These are phyloP conservation scores for Graphiopsis chlorocephala DNA, from an alignment of 2,329 filamentous ascomycete species.

Conservation along the genomic window DNA sequence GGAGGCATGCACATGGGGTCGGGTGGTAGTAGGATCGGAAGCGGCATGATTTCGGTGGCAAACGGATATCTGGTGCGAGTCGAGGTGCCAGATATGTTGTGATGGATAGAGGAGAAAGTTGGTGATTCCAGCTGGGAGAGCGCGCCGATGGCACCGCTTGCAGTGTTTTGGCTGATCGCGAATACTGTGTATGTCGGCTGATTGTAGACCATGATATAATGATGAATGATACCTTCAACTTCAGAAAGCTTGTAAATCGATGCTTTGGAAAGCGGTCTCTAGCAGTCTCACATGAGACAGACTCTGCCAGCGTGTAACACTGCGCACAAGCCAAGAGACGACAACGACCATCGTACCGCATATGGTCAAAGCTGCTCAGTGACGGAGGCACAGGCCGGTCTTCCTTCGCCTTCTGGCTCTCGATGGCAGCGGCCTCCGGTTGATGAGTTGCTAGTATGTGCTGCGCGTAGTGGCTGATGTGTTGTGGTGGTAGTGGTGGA, in stretches of 20 bases:
- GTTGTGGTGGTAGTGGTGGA: background rate
- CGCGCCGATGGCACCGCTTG: background rate
- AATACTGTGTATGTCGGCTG: background rate
- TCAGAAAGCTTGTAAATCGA: background rate
- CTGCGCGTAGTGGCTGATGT: background rate
- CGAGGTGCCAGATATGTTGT: background rate
- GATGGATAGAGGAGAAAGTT: background rate
- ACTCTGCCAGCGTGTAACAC: background rate
- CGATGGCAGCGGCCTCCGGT: background rate
- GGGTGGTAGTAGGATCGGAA: conserved; percentile 9
- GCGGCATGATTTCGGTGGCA: background rate
- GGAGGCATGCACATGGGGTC: background rate
- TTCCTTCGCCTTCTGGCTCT: background rate
- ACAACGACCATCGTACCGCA: background rate
- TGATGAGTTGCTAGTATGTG: background rate
- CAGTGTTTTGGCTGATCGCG: background rate
- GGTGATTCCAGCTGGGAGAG: background rate
- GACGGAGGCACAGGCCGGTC: background rate
- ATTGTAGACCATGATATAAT: background rate
- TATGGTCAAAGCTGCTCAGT: background rate
- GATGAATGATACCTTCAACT: background rate
- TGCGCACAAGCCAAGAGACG: background rate
- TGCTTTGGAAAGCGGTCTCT: background rate
- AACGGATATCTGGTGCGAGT: background rate
- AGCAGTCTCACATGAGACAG: background rate